Evolutionary conservation across 495 filamentous ascomycete species (phyloP), one percentile per base, ranked within the genome.

Genomic region (Aspergillus nanangensis): DNA sequence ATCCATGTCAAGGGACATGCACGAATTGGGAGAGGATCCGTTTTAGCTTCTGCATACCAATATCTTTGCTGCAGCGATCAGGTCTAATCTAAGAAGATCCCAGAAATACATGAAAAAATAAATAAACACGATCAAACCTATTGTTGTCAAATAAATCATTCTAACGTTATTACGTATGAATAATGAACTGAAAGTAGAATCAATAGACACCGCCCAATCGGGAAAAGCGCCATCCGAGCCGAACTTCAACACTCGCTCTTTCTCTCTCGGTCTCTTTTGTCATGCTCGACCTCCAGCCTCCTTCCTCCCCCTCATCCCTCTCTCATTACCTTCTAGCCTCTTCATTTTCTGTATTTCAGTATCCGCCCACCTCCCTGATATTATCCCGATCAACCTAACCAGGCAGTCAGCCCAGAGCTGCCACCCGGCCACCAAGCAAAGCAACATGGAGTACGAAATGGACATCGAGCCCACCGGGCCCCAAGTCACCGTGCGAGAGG

Each of bases 371-470:
- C n/a, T n/a, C n/a, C n/a, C n/a, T n/a, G n/a, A n/a, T 1, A 3
- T 18, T 36, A 8, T 18, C n/a, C 33, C 25, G 27, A 19, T 47
- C 47, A 53, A 18, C 40, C n/a, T 32, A 31, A 20, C 24, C 34
- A 37, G 50, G 40, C 48, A 49, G 45, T 57, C 51, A 40, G 59
- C 51, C 45, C 50, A 53, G 51, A 54, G 61, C 61, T 54, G 58
- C 64, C 45, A 52, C 43, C 44, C 41, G 31, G 51, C 38, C n/a
- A n/a, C n/a, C n/a, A n/a, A n/a, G n/a, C n/a, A n/a, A n/a, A n/a
- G n/a, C 55, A 60, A 17, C 45, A 84, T 86, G 83, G 82, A 86
- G 46, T 87, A 84, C 63, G 82, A 85, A 56, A 81, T 86, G 75
- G 75, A 77, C 47, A 74, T 76, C 52, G 83, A 87, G 71, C 71